phyloP scores from a whole-genome alignment of 352 stramenopile species.

The Phytophthora megakarya region DNA sequence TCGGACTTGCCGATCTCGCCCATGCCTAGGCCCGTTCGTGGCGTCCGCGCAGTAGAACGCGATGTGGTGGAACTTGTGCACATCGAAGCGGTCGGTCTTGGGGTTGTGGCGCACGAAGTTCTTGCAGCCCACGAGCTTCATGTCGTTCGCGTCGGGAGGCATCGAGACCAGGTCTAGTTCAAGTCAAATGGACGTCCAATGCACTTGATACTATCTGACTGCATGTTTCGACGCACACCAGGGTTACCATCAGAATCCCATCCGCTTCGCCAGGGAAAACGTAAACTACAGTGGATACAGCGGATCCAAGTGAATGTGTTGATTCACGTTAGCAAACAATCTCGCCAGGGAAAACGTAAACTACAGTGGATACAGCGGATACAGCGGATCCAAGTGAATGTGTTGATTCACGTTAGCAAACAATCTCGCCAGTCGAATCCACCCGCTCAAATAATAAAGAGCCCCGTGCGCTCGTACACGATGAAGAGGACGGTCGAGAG shows the following conservation, averaged over 20 bases:
- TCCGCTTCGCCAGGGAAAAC: neutral
- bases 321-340: neutral
- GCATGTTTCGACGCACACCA: constrained; percentile 1
- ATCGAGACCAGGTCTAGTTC: constrained; percentile 3
- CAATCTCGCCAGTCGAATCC: neutral
- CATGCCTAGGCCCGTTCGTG: constrained; percentile 88
- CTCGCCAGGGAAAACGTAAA: no score
- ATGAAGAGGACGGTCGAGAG: constrained; percentile 74
- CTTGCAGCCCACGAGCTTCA: constrained; percentile 74
- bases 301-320: neutral
- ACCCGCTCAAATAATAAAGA: constrained; percentile 60
- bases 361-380: no score
- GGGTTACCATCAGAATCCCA: neutral
- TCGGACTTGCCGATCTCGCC: constrained; percentile 81
- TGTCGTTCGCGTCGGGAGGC: constrained; percentile 15
- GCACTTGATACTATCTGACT: constrained; percentile 12
- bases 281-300: no score
- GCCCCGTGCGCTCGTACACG: constrained; percentile 73
- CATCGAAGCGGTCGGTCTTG: constrained; percentile 73
- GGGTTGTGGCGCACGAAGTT: constrained; percentile 84
- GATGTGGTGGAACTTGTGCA: constrained; percentile 85
- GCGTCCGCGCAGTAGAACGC: constrained; percentile 86
- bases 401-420: neutral
- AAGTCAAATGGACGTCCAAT: constrained; percentile 10
- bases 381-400: neutral